Conservation (phyloP, 108 stramenopile species). For the Skeletonema grethae region DNA sequence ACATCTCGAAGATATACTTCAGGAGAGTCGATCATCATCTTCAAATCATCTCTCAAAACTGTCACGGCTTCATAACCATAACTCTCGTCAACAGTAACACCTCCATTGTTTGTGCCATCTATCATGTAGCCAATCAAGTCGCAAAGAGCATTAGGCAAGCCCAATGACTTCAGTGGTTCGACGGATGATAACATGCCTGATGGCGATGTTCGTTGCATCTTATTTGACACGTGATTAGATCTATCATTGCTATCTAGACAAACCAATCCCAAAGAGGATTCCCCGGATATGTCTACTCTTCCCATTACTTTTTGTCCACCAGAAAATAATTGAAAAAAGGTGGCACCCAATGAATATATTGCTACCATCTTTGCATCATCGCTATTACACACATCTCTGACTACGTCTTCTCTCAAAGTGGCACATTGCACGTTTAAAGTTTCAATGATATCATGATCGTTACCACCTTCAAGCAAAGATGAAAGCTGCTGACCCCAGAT, state of each 20-base stretch:
- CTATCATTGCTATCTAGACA: neutral
- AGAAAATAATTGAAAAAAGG: conserved; percentile 4
- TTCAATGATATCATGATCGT: neutral
- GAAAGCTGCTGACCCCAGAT: neutral
- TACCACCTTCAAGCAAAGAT: conserved; percentile 1
- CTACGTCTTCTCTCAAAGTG: neutral
- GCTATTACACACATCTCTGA: neutral
- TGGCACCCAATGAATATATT: neutral
- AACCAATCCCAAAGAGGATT: neutral
- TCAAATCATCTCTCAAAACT: neutral
- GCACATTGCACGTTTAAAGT: neutral
- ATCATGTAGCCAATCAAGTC: conserved; percentile 6
- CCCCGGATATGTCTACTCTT: neutral
- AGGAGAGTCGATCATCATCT: neutral
- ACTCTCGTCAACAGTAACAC: neutral
- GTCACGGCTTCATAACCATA: neutral
- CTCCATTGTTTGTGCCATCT: neutral
- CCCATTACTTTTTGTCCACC: neutral
- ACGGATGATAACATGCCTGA: neutral
- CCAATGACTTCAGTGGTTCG: neutral
- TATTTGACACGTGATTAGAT: too few species aligned
- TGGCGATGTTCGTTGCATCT: too few species aligned
- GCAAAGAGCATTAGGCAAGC: conserved; percentile 8
- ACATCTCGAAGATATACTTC: conserved; percentile 5
- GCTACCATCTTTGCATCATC: neutral